Evolutionary conservation across 768 basidiomycete genomes (phyloP).

Genomic region (Amyloporia xantha): DNA sequence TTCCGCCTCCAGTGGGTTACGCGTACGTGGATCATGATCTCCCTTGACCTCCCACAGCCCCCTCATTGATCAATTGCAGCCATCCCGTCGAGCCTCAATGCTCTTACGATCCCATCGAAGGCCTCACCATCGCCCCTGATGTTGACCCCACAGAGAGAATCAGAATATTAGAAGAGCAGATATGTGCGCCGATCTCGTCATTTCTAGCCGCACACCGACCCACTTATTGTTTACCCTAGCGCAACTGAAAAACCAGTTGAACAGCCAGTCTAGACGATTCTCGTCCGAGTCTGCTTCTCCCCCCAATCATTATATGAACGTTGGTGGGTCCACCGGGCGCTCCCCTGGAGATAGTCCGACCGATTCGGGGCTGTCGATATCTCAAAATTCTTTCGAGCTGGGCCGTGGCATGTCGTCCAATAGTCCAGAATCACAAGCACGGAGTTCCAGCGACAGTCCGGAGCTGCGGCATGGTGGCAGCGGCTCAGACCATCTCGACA

Average conservation of each 20-base stretch:
- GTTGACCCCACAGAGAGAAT: conserved; percentile 78
- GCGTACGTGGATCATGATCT: conserved; percentile 62
- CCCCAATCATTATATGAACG: conserved; percentile 13
- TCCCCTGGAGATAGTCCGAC: conserved; percentile 23
- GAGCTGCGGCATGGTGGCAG: conserved; percentile 35
- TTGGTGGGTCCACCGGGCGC: conserved; percentile 8
- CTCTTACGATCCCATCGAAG: conserved; percentile 82
- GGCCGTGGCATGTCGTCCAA: conserved; percentile 15
- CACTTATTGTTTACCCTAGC: conserved; percentile 32
- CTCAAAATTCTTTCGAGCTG: conserved; percentile 22
- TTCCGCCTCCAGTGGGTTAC: conserved; percentile 81
- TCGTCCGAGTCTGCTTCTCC: conserved; percentile 35
- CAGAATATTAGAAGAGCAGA: conserved; percentile 67
- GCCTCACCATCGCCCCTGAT: conserved; percentile 67
- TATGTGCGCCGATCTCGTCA: conserved; percentile 37
- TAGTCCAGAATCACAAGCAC: conserved; percentile 22
- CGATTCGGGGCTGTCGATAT: conserved; percentile 20
- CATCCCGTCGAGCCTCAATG: conserved; percentile 85
- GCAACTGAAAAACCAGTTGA: conserved; percentile 54
- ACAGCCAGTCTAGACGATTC: conserved; percentile 41
- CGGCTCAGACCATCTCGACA: conserved; percentile 48
- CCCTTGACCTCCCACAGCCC: too few species aligned
- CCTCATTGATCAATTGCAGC: conserved; percentile 39
- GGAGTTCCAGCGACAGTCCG: conserved; percentile 45
- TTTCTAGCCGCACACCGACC: not conserved